A percentile compares a stretch with the other conserved stretches of the same genome.
These are phyloP conservation scores for Oldenlandia corymbosa DNA, from an alignment of 257 asterid species.

Conservation along the genomic window DNA sequence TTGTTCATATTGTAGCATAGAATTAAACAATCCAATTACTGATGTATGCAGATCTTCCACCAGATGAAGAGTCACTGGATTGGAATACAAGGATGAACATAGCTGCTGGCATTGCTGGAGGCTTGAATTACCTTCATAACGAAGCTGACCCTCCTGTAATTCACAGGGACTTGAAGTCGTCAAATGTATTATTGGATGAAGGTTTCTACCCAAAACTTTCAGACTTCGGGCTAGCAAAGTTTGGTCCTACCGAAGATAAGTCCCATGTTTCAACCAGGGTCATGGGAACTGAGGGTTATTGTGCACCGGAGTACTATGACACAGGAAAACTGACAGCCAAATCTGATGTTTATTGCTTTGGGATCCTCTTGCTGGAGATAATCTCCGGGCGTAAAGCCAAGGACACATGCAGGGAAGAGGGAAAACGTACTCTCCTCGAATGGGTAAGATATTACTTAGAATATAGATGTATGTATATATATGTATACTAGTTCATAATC, in stretches of 20 bases:
- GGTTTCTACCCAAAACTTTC: conserved; percentile 43
- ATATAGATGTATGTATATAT: no score
- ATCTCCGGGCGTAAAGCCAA: conserved; percentile 39
- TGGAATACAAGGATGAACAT: conserved; percentile 45
- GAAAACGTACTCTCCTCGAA: conserved; percentile 20
- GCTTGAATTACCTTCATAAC: conserved; percentile 41
- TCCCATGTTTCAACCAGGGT: conserved; percentile 47
- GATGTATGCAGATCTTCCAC: conserved; percentile 28
- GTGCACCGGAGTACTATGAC: conserved; percentile 46
- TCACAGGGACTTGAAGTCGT: conserved; percentile 43
- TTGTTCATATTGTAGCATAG: no score
- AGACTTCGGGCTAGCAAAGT: conserved; percentile 52
- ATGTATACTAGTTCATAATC: neutral
- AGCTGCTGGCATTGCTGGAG: conserved; percentile 41
- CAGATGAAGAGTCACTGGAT: conserved; percentile 31
- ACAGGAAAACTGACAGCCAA: conserved; percentile 40
- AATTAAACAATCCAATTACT: neutral
- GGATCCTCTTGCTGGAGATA: conserved; percentile 42
- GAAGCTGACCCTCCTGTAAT: conserved; percentile 45
- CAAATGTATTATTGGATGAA: conserved; percentile 43
- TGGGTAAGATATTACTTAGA: conserved; percentile 36
- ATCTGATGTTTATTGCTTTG: conserved; percentile 44
- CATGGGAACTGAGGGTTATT: conserved; percentile 49
- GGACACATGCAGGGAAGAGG: conserved; percentile 16
- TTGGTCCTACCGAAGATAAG: conserved; percentile 34